Evolutionary conservation across 2,329 filamentous ascomycete species (phyloP), one percentile per base, ranked within the genome.

Genomic region (Cercospora sp.): DNA sequence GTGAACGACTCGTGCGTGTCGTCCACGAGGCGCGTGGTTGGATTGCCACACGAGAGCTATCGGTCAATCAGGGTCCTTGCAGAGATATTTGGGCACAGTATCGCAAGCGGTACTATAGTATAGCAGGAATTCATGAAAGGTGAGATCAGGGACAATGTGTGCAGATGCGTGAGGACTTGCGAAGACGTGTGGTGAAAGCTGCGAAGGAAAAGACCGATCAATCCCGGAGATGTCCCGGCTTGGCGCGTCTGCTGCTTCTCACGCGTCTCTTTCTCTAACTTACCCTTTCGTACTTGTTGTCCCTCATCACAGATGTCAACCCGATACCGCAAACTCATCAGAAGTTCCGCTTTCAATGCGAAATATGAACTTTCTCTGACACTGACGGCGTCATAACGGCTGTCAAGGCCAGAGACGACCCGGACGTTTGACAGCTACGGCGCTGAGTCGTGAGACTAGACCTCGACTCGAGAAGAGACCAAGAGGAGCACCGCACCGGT

Each of bases 1-100:
- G 60, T 6, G n/a, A 48, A 20, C 60, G 60, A 60, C 33, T 60
- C 58, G 58, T 28, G 58, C 48, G 23, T 55, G 48, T 55, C 48
- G 10, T 7, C 23, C 48, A 55, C 13, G 48, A 28, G 48, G 48
- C 48, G 48, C 48, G 23, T 28, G 48, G 48, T 55, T 28, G 48
- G 48, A 55, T 55, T 55, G 23, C 48, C 20, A 55, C 48, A 55
- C 23, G 23, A 30, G 48, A 13, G 48, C 36, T 8, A 3, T 12
- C 23, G 3, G 16, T 16, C 23, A 13, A 26, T 26, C 48, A 28
- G 48, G 48, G 20, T n/a, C 23, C 20, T 55, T 13, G 48, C 48
- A 2, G 20, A 28, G 23, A 16, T 26, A 26, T 9, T 26, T 55
- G 20, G 48, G 20, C 23, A 16, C 48, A 13, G 8, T 55, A 16